Percentiles rank a stretch among this genome's conserved stretches.
These are phyloP conservation scores for Phytophthora gonapodyides DNA, from an alignment of 352 stramenopile genomes.

Conservation along the genomic window DNA sequence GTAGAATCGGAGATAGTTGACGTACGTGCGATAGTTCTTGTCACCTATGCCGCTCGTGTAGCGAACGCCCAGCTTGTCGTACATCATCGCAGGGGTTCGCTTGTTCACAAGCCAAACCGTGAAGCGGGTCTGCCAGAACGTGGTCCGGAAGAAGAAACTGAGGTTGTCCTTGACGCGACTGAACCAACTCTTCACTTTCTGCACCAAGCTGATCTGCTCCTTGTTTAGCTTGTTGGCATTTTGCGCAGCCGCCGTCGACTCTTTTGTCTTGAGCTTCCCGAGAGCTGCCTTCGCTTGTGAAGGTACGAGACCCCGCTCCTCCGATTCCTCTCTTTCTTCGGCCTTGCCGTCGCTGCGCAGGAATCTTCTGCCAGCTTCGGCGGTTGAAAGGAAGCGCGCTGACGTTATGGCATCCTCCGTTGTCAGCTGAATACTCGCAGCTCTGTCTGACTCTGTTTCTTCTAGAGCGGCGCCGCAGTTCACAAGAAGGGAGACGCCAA, in stretches of 20 bases:
- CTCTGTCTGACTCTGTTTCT: background rate
- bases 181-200: conserved; percentile 4
- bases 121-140: conserved; percentile 13
- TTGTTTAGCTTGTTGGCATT: background rate
- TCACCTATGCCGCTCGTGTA: conserved; percentile 2
- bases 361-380: background rate
- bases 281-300: background rate
- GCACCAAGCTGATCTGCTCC: background rate
- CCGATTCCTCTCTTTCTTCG: background rate
- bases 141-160: background rate
- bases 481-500: background rate
- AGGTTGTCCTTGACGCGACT: background rate
- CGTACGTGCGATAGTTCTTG: conserved; percentile 27
- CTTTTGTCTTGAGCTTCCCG: conserved; percentile 9
- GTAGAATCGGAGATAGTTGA: conserved; percentile 21
- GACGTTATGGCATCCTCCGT: background rate
- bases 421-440: no score
- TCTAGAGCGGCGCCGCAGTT: background rate
- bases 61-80: conserved; percentile 13
- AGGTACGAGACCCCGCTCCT: conserved; percentile 12
- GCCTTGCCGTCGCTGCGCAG: conserved; percentile 3
- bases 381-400: background rate
- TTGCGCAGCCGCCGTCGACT: background rate
- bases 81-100: conserved; percentile 15
- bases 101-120: conserved; percentile 17